These are phyloP conservation scores for Cercospora zeae-maydis DNA, from an alignment of 2,329 filamentous ascomycete genomes.

Conservation along the genomic window DNA sequence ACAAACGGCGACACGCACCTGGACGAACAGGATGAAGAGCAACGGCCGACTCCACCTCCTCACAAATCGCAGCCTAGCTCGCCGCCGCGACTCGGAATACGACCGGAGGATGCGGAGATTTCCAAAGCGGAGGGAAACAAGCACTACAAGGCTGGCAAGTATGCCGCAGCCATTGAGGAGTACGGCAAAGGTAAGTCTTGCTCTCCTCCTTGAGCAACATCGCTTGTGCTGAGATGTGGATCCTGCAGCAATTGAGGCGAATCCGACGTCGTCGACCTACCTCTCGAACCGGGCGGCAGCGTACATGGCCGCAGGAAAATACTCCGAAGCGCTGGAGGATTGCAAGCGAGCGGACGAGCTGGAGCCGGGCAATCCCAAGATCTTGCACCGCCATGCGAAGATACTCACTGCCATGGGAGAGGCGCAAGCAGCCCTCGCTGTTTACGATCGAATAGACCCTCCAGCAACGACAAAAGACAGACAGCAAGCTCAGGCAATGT, in stretches of 20 bases:
- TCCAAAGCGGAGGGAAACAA: slow-evolving; percentile 95
- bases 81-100: slow-evolving; percentile 39
- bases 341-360: slow-evolving; percentile 77
- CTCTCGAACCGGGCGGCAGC: slow-evolving; percentile 93
- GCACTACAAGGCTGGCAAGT: slow-evolving; percentile 94
- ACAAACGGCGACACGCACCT: slow-evolving; percentile 38
- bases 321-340: slow-evolving; percentile 77
- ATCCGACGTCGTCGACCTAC: slow-evolving; percentile 82
- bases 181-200: slow-evolving; percentile 79
- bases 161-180: slow-evolving; percentile 79
- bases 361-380: slow-evolving; percentile 82
- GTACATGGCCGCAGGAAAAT: slow-evolving; percentile 82
- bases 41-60: slow-evolving; percentile 64
- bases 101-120: slow-evolving; percentile 73
- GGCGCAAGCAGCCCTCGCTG: slow-evolving; percentile 79
- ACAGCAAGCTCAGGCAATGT: slow-evolving; percentile 78
- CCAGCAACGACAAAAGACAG: slow-evolving; percentile 80
- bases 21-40: slow-evolving; percentile 41
- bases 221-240: slow-evolving; percentile 25
- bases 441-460: slow-evolving; percentile 76
- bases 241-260: slow-evolving; percentile 73
- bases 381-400: slow-evolving; percentile 79
- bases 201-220: background rate
- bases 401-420: slow-evolving; percentile 85
- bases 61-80: slow-evolving; percentile 57